A percentile compares a stretch with the other conserved stretches of the same genome.
Evolutionary conservation across 805 yeast species (phyloP).

Genomic region (Geotrichum ghanense): DNA sequence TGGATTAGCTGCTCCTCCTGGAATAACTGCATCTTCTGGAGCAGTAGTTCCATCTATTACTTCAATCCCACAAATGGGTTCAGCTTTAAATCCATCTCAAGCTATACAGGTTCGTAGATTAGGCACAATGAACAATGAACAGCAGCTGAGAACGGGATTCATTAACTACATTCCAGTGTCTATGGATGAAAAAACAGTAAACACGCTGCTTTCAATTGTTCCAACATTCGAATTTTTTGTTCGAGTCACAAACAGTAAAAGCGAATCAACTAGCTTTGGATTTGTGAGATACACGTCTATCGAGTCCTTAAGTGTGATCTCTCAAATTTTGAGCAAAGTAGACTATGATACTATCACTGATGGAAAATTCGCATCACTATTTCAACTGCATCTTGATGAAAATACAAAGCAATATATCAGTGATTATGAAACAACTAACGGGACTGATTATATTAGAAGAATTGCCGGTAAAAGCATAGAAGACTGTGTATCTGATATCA

Average conservation of each 20-base stretch:
- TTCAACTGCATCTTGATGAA: neutral
- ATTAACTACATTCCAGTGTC: slow-evolving; percentile 11
- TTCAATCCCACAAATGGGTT: neutral
- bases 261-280: slow-evolving; percentile 10
- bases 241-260: slow-evolving; percentile 9
- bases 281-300: slow-evolving; percentile 12
- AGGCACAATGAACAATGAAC: slow-evolving; percentile 8
- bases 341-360: neutral
- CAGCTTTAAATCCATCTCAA: neutral
- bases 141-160: slow-evolving; percentile 14
- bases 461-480: neutral
- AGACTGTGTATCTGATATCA: neutral
- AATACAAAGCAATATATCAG: neutral
- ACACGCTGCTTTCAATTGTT: slow-evolving; percentile 7
- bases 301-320: slow-evolving; percentile 5
- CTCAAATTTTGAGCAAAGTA: neutral
- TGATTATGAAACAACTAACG: neutral
- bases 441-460: neutral
- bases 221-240: slow-evolving; percentile 13
- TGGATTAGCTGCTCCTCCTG: slow-evolving; percentile 1
- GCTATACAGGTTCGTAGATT: neutral
- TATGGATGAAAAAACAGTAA: slow-evolving; percentile 9
- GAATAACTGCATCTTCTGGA: neutral
- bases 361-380: neutral
- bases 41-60: neutral